Evolutionary conservation across 2,329 filamentous ascomycete genomes (phyloP).

Genomic region (Zymoseptoria tritici): DNA sequence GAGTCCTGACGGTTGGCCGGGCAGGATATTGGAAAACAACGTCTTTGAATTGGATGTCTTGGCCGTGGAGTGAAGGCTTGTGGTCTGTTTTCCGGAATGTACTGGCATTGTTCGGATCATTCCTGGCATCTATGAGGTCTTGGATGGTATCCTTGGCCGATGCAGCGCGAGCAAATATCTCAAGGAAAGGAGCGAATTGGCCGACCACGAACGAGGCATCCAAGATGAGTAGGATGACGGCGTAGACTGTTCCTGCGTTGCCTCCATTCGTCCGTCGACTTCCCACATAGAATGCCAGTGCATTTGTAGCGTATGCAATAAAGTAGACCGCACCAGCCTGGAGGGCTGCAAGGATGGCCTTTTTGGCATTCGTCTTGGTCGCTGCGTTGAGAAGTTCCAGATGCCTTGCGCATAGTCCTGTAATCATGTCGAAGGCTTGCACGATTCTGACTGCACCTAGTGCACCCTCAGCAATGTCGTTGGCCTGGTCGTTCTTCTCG

Average conservation of each 20-base stretch:
- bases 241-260: slow-evolving; percentile 49
- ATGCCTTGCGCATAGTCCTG: slow-evolving; percentile 34
- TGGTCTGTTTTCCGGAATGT: slow-evolving; percentile 23
- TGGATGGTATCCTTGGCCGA: slow-evolving; percentile 43
- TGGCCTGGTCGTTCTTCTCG: slow-evolving; percentile 35
- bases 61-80: slow-evolving; percentile 14
- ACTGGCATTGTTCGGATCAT: slow-evolving; percentile 20
- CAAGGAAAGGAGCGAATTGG: slow-evolving; percentile 55
- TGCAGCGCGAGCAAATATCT: slow-evolving; percentile 48
- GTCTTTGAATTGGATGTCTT: slow-evolving; percentile 30
- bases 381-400: slow-evolving; percentile 29
- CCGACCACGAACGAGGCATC: slow-evolving; percentile 59
- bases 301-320: slow-evolving; percentile 40
- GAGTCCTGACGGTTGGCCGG: slow-evolving; percentile 34
- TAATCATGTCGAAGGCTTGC: slow-evolving; percentile 42
- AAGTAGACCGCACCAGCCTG: slow-evolving; percentile 41
- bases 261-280: slow-evolving; percentile 23
- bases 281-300: slow-evolving; percentile 41
- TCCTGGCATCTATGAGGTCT: slow-evolving; percentile 33
- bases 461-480: slow-evolving; percentile 39
- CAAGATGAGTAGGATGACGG: slow-evolving; percentile 57
- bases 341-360: slow-evolving; percentile 34
- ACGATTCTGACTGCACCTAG: slow-evolving; percentile 42
- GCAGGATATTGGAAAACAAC: slow-evolving; percentile 41
- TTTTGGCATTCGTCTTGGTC: slow-evolving; percentile 33